Evolutionary conservation across 2,329 filamentous ascomycete species (phyloP).

Genomic region (Trichoderma atrobrunneum): DNA sequence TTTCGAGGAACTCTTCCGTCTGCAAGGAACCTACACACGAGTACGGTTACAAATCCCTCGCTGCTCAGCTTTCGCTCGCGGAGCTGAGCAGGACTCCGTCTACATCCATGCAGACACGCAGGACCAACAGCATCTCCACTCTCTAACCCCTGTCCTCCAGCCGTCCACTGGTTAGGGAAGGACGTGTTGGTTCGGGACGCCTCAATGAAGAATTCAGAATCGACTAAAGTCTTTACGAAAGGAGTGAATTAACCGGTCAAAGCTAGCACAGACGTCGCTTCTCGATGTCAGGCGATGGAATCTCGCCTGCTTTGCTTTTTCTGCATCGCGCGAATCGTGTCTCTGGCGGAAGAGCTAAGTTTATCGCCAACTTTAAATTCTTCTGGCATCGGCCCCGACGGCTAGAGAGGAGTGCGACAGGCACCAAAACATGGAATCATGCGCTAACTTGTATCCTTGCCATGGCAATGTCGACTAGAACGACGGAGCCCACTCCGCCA

Average conservation of each 20-base stretch:
- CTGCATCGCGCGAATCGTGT: background rate
- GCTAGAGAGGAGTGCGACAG: background rate
- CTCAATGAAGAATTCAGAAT: background rate
- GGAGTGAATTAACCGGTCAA: background rate
- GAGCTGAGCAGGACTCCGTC: background rate
- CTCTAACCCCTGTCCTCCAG: background rate
- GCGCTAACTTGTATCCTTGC: background rate
- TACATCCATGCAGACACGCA: constrained; percentile 6
- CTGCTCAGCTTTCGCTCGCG: background rate
- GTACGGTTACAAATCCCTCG: background rate
- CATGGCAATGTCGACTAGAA: background rate
- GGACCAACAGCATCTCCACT: background rate
- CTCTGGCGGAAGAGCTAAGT: background rate
- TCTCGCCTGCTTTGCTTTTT: background rate
- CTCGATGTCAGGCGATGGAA: background rate
- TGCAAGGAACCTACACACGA: background rate
- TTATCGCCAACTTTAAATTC: constrained; percentile 5
- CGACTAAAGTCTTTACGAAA: background rate
- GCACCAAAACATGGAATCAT: background rate
- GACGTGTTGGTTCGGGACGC: background rate
- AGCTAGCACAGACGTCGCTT: background rate
- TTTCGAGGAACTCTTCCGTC: background rate
- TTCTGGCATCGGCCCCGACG: background rate
- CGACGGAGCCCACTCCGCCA: background rate
- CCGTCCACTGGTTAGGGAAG: background rate